phyloP scores from a whole-genome alignment of 495 filamentous ascomycete species.

The Penicillium bialowiezense region DNA sequence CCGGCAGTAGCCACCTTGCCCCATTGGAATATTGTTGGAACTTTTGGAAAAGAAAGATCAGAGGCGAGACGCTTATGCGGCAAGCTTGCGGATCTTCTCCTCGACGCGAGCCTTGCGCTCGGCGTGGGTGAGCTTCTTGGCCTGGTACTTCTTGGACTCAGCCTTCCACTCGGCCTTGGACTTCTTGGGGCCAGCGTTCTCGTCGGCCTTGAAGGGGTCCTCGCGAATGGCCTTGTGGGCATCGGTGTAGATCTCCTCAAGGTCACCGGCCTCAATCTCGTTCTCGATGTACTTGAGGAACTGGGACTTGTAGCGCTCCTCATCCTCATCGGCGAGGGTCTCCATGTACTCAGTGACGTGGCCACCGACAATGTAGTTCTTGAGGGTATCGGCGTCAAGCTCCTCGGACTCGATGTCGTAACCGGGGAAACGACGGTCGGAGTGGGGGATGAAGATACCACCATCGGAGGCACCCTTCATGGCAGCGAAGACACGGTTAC shows the following conservation, averaged over 20 bases:
- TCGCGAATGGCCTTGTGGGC: constrained; percentile 97
- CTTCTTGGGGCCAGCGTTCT: constrained; percentile 78
- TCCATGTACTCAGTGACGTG: constrained; percentile 99
- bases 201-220: constrained; percentile 94
- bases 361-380: constrained; percentile 98
- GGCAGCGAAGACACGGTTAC: constrained; percentile 96
- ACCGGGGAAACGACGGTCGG: constrained; percentile 97
- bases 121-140: constrained; percentile 70
- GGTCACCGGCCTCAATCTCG: constrained; percentile 90
- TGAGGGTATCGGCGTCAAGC: constrained; percentile 92
- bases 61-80: constrained; percentile 34
- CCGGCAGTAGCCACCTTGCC: constrained; percentile 28
- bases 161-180: constrained; percentile 95
- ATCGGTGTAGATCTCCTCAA: constrained; percentile 95
- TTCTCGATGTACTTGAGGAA: constrained; percentile 97
- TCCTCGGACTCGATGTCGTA: constrained; percentile 96
- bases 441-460: constrained; percentile 95
- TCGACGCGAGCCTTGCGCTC: constrained; percentile 77
- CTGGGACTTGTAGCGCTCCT: constrained; percentile 98
- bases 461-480: constrained; percentile 99
- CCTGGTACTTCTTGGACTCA: constrained; percentile 86
- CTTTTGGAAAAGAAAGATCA: constrained; percentile 18
- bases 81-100: constrained; percentile 75
- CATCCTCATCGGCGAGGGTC: constrained; percentile 97
- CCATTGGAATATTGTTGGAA: constrained; percentile 20